Evolutionary conservation across 352 stramenopile species (phyloP).

Genomic region (Lagenidium giganteum): DNA sequence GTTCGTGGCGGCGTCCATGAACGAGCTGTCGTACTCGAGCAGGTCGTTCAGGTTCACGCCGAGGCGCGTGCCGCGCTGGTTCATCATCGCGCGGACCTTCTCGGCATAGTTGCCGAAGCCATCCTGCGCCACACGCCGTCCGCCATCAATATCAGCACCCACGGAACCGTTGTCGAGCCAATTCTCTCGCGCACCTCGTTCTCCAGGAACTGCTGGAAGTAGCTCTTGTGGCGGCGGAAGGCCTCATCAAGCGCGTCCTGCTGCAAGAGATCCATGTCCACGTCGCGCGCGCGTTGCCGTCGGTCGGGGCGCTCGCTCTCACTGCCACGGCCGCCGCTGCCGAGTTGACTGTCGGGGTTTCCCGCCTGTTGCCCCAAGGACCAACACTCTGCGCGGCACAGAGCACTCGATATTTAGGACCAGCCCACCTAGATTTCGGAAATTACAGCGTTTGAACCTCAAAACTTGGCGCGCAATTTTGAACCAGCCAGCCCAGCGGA

Average conservation of each 20-base stretch:
- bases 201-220: conserved; percentile 80
- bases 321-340: too few species aligned
- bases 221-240: conserved; percentile 85
- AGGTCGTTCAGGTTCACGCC: conserved; percentile 89
- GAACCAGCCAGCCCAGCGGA: too few species aligned
- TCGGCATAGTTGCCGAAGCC: conserved; percentile 74
- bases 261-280: conserved; percentile 75
- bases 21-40: conserved; percentile 84
- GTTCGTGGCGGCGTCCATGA: conserved; percentile 52
- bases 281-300: not conserved
- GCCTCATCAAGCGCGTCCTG: conserved; percentile 82
- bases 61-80: conserved; percentile 64
- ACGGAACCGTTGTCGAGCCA: too few species aligned
- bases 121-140: conserved; percentile 24
- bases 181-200: conserved; percentile 78
- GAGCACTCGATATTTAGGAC: too few species aligned
- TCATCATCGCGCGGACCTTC: conserved; percentile 81
- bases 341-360: too few species aligned
- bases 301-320: too few species aligned
- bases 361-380: too few species aligned
- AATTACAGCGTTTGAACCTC: too few species aligned
- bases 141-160: conserved; percentile 1
- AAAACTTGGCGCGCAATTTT: too few species aligned
- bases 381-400: too few species aligned
- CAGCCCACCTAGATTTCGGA: too few species aligned